Evolutionary conservation across 75 land plant species (phyloP).

Genomic region (Isoetes taiwanensis): DNA sequence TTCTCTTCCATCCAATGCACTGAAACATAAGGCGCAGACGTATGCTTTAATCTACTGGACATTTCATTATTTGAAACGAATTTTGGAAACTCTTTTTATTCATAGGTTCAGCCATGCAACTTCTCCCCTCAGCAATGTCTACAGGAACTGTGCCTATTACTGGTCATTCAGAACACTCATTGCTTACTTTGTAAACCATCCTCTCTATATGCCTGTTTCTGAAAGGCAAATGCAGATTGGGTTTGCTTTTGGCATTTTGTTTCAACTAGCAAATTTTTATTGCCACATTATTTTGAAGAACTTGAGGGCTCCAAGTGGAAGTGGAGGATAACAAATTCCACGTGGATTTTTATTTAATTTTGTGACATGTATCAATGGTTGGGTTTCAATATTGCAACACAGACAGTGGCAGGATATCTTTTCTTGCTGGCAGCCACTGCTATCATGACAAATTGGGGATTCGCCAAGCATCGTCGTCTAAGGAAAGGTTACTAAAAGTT

Average conservation of each 20-base stretch:
- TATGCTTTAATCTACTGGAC: conserved; percentile 91
- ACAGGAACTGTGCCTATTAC: conserved; percentile 80
- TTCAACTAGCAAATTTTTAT: conserved; percentile 68
- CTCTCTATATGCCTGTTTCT: conserved; percentile 75
- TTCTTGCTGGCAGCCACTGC: conserved; percentile 62
- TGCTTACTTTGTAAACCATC: conserved; percentile 92
- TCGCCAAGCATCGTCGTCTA: conserved; percentile 79
- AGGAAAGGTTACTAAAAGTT: no score
- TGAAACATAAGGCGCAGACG: conserved; percentile 68
- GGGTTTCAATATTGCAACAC: conserved; percentile 91
- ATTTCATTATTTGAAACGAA: conserved; percentile 83
- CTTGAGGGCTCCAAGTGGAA: conserved; percentile 53
- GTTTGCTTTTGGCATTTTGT: conserved; percentile 61
- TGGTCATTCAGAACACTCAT: conserved; percentile 76
- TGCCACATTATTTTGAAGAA: conserved; percentile 72
- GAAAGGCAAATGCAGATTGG: conserved; percentile 85
- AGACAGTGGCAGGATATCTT: conserved; percentile 81
- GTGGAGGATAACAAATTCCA: conserved; percentile 87
- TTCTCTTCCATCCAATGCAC: conserved; percentile 45
- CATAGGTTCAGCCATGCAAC: conserved; percentile 97
- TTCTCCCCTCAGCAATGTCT: conserved; percentile 78
- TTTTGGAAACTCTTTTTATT: conserved; percentile 84
- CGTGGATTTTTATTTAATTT: conserved; percentile 73
- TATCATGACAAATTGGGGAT: conserved; percentile 91
- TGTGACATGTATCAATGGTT: conserved; percentile 99